These are phyloP conservation scores for Stentor roeselii DNA, from an alignment of 73 alveolate species.

Conservation along the genomic window DNA sequence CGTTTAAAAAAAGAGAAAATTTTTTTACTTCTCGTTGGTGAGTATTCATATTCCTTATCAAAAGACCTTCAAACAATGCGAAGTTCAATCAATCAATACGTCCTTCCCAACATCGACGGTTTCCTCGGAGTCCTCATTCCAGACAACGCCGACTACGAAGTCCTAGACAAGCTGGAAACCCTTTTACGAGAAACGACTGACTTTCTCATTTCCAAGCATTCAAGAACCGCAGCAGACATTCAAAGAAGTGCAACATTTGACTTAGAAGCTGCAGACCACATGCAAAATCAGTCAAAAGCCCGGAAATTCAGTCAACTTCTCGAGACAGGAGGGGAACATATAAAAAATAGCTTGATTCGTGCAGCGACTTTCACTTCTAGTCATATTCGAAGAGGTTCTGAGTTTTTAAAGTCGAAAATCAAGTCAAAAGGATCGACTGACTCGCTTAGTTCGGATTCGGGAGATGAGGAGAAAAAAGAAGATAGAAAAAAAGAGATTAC, in stretches of 20 bases:
- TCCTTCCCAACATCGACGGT: neutral
- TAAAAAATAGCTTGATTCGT: neutral
- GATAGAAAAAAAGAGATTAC: neutral
- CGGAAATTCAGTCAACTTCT: constrained; percentile 22
- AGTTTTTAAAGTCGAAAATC: constrained; percentile 3
- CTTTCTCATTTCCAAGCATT: neutral
- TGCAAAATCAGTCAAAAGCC: neutral
- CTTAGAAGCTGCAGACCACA: neutral
- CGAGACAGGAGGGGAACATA: neutral
- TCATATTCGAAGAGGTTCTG: neutral
- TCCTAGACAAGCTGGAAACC: neutral
- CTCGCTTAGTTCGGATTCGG: neutral
- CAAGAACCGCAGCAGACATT: neutral
- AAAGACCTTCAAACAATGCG: neutral
- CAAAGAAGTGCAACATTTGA: constrained; percentile 5
- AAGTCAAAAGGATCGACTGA: neutral
- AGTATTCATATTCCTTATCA: neutral
- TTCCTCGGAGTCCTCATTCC: neutral
- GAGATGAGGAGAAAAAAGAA: too few relatives aligned
- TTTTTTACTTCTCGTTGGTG: neutral
- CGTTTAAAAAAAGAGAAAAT: neutral
- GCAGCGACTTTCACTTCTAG: constrained; percentile 17
- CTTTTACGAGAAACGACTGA: constrained; percentile 4
- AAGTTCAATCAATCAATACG: neutral
- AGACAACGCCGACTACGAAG: neutral